phyloP scores from a whole-genome alignment of 2,329 filamentous ascomycete species.

The Aspergillus sp. region DNA sequence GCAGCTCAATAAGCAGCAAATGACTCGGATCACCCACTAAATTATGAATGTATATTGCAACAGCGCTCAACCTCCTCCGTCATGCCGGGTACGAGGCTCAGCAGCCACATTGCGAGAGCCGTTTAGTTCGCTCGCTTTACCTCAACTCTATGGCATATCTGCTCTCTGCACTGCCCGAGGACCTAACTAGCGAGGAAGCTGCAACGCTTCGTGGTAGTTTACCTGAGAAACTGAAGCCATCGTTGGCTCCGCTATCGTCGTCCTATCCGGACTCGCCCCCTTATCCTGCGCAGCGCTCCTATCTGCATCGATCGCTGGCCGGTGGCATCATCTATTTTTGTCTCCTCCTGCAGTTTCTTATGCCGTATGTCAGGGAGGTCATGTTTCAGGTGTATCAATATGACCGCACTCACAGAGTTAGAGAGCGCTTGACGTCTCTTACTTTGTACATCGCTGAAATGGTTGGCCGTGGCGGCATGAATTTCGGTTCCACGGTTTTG shows the following conservation, averaged over 20 bases:
- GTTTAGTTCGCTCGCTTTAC: slow-evolving; percentile 35
- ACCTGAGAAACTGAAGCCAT: slow-evolving; percentile 22
- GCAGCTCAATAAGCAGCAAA: neutral
- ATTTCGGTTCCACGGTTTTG: slow-evolving; percentile 56
- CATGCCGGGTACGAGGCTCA: slow-evolving; percentile 38
- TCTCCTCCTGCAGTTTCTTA: slow-evolving; percentile 58
- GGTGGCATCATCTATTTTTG: slow-evolving; percentile 59
- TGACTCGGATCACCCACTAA: slow-evolving; percentile 1
- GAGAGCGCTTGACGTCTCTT: slow-evolving; percentile 55
- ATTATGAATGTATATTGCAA: neutral
- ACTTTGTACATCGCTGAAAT: slow-evolving; percentile 55
- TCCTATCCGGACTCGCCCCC: neutral
- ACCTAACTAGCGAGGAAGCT: slow-evolving; percentile 32
- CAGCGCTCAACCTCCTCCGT: slow-evolving; percentile 38
- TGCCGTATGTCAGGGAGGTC: slow-evolving; percentile 61
- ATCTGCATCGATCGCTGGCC: slow-evolving; percentile 61
- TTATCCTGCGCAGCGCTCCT: slow-evolving; percentile 35
- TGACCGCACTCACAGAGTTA: slow-evolving; percentile 67
- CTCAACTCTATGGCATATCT: slow-evolving; percentile 40
- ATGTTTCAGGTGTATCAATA: slow-evolving; percentile 57
- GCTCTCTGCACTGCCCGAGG: slow-evolving; percentile 34
- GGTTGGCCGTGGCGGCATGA: slow-evolving; percentile 54
- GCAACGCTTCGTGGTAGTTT: slow-evolving; percentile 28
- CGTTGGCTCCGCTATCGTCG: slow-evolving; percentile 6
- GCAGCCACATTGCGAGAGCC: slow-evolving; percentile 29